Evolutionary conservation across 352 stramenopile genomes (phyloP), one percentile per base, ranked within the genome.

Genomic region (Phytophthora palmivora): DNA sequence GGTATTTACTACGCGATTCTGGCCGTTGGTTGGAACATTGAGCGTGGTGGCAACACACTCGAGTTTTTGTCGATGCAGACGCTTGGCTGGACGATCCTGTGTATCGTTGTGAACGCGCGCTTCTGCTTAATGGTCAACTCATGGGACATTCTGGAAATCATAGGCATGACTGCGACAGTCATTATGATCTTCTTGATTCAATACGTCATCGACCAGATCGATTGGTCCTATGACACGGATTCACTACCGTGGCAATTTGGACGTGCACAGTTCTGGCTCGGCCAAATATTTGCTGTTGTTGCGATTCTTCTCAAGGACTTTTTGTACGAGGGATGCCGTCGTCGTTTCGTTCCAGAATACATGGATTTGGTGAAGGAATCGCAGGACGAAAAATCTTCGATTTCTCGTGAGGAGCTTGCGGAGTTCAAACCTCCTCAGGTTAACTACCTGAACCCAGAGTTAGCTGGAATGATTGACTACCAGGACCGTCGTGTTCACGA

Each of bases 51-150:
- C 38, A 71, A 71, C 15, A 74, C 82, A 4, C 46, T 91, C 41
- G 76, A 89, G 59, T 89, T 67, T 64, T 76, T 83, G 15, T 82
- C 88, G 48, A 64, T 95, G 21, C 42, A 88, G 46, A 83, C 74
- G 2, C 55, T 91, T 4, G 83, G 70, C 21, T 95, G 87, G 87
- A 95, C 87, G 0, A 70, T 91, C 34, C 53, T 95, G 1, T 94
- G 84, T 50, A 67, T 94, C 22, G 79, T 91, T 16, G 83, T 95
- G 26, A 93, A 88, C 30, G 79, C 76, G 2, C 84, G 87, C 0
- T 90, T 94, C 57, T 89, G 78, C 30, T 58, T 94, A 38, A 82
- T 95, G 73, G 83, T 94, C 10, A 89, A 91, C 41, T 89, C 84
- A 19, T 95, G 87, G 87, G 84, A 94, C 46, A 26, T 74, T 24